Evolutionary conservation across 306 rosid genomes (phyloP).

Genomic region (Vigna angularis): DNA sequence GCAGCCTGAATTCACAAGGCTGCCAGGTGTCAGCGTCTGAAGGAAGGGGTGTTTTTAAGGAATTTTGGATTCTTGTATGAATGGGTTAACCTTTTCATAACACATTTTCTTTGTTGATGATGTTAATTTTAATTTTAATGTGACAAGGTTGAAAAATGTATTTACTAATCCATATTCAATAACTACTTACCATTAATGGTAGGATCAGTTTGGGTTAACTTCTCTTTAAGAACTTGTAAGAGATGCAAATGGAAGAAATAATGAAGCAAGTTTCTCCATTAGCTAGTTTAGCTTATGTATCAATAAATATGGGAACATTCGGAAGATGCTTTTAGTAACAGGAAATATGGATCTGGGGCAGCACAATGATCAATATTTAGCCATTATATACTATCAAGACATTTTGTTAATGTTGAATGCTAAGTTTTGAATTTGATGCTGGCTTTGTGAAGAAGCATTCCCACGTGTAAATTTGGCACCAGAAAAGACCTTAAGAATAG

Average conservation of each 20-base stretch:
- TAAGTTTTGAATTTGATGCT: neutral
- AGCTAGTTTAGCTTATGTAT: no score
- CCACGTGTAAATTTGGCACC: neutral
- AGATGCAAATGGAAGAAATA: no score
- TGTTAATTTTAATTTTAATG: neutral
- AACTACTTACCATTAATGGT: neutral
- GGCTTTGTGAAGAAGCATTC: neutral
- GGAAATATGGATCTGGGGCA: neutral
- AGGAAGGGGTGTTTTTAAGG: no score
- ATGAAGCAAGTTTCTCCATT: no score
- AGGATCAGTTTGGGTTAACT: no score
- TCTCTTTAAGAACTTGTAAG: no score
- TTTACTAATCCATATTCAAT: neutral
- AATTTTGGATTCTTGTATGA: no score
- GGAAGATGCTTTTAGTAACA: neutral
- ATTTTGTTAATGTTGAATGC: slow-evolving; percentile 9
- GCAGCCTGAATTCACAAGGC: no score
- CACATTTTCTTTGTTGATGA: neutral
- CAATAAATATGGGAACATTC: neutral
- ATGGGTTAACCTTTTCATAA: no score
- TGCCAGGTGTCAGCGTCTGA: no score
- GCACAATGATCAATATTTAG: neutral
- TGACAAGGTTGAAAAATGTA: neutral
- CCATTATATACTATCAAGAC: no score
- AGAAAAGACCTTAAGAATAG: neutral